Conservation (phyloP, 1,284 basidiomycete species). For the Chalciporus sp. region DNA sequence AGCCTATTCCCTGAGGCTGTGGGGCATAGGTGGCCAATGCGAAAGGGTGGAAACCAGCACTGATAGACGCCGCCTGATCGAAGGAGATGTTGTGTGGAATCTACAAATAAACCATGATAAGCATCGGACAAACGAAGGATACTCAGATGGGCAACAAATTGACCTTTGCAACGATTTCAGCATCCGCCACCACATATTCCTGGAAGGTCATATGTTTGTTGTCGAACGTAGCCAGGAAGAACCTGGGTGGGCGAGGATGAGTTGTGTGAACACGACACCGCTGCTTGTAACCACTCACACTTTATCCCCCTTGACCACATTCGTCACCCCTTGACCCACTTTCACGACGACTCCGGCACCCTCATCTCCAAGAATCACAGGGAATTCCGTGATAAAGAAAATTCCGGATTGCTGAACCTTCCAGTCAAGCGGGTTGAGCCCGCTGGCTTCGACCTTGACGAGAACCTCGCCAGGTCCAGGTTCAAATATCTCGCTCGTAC, state of each 20-base stretch:
- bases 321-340: constrained; percentile 15
- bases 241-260: not conserved
- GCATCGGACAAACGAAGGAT: not conserved
- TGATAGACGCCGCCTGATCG: constrained; percentile 42
- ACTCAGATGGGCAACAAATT: not conserved
- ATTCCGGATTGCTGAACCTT: constrained; percentile 4
- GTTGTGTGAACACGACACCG: not conserved
- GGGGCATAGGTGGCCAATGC: constrained; percentile 30
- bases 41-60: constrained; percentile 28
- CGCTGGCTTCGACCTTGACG: constrained; percentile 22
- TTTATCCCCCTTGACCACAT: constrained; percentile 18
- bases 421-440: constrained; percentile 20
- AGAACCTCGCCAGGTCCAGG: constrained; percentile 27
- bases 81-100: constrained; percentile 45
- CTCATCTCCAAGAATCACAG: constrained; percentile 18
- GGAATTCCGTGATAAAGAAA: constrained; percentile 10
- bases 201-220: constrained; percentile 37
- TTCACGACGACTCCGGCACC: constrained; percentile 19
- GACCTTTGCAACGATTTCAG: constrained; percentile 43
- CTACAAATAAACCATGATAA: constrained; percentile 22
- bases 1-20: constrained; percentile 17
- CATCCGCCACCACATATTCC: constrained; percentile 40
- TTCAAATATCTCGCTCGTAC: constrained; percentile 5
- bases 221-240: constrained; percentile 12
- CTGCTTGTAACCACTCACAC: constrained; percentile 9